phyloP scores from a whole-genome alignment of 176 grass and related monocot genomes.

The Avena insularis region DNA sequence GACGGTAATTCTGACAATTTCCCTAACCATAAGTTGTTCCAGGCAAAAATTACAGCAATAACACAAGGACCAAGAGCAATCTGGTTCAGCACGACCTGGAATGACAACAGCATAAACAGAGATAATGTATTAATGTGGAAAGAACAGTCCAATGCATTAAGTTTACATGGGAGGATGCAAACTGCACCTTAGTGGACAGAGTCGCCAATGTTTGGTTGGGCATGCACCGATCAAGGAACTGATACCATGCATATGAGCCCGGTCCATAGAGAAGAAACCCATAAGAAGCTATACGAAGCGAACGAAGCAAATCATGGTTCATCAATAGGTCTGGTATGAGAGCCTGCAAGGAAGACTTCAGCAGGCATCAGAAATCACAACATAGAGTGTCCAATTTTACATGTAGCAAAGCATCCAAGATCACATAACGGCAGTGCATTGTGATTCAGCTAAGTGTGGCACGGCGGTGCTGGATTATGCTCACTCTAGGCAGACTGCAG shows the following conservation, averaged over 20 bases:
- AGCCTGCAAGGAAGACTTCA: conserved; percentile 49
- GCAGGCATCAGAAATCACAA: conserved; percentile 35
- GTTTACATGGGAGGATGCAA: conserved; percentile 6
- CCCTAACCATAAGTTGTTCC: conserved; percentile 93
- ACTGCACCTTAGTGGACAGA: conserved; percentile 74
- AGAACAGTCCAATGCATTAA: background rate
- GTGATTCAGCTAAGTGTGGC: background rate
- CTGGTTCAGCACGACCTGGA: conserved; percentile 94
- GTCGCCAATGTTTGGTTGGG: conserved; percentile 69
- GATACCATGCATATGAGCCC: conserved; percentile 82
- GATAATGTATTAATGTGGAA: background rate
- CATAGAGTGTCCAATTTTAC: background rate
- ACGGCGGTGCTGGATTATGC: background rate
- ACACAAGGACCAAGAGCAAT: conserved; percentile 95
- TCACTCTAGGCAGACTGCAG: background rate
- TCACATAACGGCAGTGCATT: background rate
- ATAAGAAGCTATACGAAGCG: conserved; percentile 81
- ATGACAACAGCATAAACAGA: conserved; percentile 34
- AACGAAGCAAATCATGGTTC: conserved; percentile 83
- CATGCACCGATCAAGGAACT: conserved; percentile 83
- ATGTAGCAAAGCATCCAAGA: conserved; percentile 9
- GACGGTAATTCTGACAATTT: conserved; percentile 84
- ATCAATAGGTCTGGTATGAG: conserved; percentile 55
- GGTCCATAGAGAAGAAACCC: conserved; percentile 96
- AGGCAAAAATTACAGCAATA: conserved; percentile 93